Percentiles rank a stretch among this genome's conserved stretches.
Conservation (phyloP, 768 basidiomycete genomes). For the Aureoboletus auriporus region DNA sequence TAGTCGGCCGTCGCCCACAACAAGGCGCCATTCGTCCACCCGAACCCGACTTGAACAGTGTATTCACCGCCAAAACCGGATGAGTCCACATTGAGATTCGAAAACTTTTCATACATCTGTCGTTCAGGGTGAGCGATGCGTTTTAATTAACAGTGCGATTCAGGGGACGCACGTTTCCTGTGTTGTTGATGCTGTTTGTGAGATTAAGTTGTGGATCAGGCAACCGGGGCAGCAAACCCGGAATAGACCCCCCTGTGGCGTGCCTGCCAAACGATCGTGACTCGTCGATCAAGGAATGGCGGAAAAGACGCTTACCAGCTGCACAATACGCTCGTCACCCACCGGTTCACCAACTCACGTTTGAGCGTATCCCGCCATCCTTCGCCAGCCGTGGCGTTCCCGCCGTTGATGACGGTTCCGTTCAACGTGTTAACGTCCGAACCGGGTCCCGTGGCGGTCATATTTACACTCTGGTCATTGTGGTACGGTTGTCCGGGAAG, state of each 20-base stretch:
- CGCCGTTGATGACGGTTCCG: conserved; percentile 63
- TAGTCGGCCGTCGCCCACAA: conserved; percentile 73
- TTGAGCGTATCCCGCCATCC: conserved; percentile 62
- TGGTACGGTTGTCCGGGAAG: conserved; percentile 66
- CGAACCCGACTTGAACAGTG: conserved; percentile 82
- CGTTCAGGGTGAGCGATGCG: too few relatives aligned
- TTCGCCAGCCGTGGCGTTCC: conserved; percentile 55
- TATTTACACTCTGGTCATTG: conserved; percentile 36
- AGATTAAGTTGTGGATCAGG: conserved; percentile 67
- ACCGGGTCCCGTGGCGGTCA: conserved; percentile 46
- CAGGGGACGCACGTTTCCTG: conserved; percentile 58
- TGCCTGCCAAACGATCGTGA: conserved; percentile 43
- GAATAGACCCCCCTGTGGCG: conserved; percentile 84
- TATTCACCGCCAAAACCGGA: conserved; percentile 86
- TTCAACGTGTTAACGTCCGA: conserved; percentile 59
- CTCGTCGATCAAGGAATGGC: not conserved
- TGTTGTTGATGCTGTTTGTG: conserved; percentile 61
- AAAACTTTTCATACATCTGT: conserved; percentile 91
- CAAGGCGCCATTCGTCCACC: conserved; percentile 84
- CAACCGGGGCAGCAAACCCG: conserved; percentile 62
- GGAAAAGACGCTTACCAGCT: conserved; percentile 59
- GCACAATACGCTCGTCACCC: conserved; percentile 78
- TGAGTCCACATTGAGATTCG: conserved; percentile 69
- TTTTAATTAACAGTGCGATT: too few relatives aligned
- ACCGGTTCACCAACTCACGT: conserved; percentile 81